Percentiles rank a stretch among this genome's conserved stretches.
phyloP scores from a whole-genome alignment of 768 basidiomycete species.

The Coprinellus aureogranulatus region DNA sequence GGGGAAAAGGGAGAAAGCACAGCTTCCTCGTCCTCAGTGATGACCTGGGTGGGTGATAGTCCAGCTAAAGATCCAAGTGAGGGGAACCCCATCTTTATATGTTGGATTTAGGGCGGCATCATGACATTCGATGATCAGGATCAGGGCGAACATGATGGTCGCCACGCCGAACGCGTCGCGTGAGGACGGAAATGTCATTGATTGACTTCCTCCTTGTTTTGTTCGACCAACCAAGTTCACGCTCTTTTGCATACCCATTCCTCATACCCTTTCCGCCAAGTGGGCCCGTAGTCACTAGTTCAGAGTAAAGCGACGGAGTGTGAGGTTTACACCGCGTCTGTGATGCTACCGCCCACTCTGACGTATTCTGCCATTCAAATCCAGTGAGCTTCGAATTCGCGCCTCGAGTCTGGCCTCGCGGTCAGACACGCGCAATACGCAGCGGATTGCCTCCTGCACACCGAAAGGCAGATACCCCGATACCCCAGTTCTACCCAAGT shows the following conservation, averaged over 20 bases:
- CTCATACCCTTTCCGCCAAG: too few species aligned
- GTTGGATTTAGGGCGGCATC: not conserved
- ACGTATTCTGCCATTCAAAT: not conserved
- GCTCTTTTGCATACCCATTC: too few species aligned
- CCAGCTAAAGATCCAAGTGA: not conserved
- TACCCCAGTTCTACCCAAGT: not conserved
- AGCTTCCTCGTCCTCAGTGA: not conserved
- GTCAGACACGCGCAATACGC: not conserved
- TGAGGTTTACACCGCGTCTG: not conserved
- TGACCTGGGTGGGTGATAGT: conserved; percentile 3
- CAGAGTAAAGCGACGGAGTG: not conserved
- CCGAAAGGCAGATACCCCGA: too few species aligned
- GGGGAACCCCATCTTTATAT: not conserved
- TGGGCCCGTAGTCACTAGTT: too few species aligned
- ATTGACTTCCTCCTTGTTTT: not conserved
- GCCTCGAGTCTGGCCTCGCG: not conserved
- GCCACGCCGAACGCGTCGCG: not conserved
- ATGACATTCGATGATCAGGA: not conserved
- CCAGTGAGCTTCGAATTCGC: not conserved
- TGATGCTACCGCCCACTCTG: not conserved
- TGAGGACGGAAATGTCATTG: not conserved
- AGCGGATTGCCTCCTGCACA: too few species aligned
- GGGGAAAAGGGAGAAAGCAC: conserved; percentile 1
- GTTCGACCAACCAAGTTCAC: too few species aligned
- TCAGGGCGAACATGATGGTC: not conserved